A percentile compares a stretch with the other conserved stretches of the same genome.
Evolutionary conservation across 495 filamentous ascomycete species (phyloP).

Genomic region (Aspergillus conjunctus): DNA sequence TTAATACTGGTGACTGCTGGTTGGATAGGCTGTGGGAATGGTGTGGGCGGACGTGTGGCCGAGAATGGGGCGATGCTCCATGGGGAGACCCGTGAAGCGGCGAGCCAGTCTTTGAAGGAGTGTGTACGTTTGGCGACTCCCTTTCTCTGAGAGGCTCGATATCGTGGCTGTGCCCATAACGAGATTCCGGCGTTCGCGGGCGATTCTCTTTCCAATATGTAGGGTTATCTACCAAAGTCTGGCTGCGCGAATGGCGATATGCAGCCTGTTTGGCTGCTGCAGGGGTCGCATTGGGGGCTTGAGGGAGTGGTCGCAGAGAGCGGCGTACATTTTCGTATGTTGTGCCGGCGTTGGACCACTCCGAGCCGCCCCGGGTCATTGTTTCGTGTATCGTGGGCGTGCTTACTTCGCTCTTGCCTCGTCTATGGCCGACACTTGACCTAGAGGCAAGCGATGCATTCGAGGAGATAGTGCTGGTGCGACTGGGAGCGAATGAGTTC

Average conservation of each 20-base stretch:
- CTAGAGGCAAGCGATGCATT: conserved; percentile 65
- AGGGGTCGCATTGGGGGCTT: conserved; percentile 59
- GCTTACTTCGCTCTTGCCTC: conserved; percentile 73
- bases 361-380: conserved; percentile 32
- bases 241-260: conserved; percentile 45
- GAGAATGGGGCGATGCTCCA: conserved; percentile 37
- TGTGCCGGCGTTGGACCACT: conserved; percentile 50
- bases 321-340: conserved; percentile 73
- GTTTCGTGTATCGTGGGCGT: conserved; percentile 43
- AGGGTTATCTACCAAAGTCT: conserved; percentile 44
- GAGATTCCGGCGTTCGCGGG: conserved; percentile 37
- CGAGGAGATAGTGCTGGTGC: conserved; percentile 78
- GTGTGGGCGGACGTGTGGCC: conserved; percentile 44
- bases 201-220: conserved; percentile 39
- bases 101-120: conserved; percentile 36
- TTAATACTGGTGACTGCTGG: conserved; percentile 44
- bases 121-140: conserved; percentile 30
- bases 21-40: conserved; percentile 44
- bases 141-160: conserved; percentile 34
- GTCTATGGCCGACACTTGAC: conserved; percentile 61
- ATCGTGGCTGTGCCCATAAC: conserved; percentile 35
- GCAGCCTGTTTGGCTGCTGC: conserved; percentile 32
- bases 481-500: conserved; percentile 64
- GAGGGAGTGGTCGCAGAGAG: conserved; percentile 75
- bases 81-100: conserved; percentile 36